Evolutionary conservation across 129 eudicot genomes (phyloP).

Genomic region (Scalesia atractyloides): DNA sequence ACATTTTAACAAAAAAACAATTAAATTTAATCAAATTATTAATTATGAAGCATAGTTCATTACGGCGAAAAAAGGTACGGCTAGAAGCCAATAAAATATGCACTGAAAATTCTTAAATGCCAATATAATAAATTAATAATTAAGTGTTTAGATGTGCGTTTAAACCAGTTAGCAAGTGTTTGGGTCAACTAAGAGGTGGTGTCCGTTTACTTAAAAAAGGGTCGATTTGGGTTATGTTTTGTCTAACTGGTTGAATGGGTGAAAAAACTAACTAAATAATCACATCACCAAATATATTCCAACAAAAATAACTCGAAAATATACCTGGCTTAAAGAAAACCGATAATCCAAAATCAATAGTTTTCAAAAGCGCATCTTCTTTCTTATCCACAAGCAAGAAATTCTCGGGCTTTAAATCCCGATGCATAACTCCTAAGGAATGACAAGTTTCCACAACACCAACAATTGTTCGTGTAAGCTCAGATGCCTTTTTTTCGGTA

Average conservation of each 20-base stretch:
- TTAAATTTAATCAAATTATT: background rate
- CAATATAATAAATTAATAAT: background rate
- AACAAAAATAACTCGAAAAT: constrained; percentile 26
- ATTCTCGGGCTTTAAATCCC: constrained; percentile 94
- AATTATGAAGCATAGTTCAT: background rate
- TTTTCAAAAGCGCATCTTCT: constrained; percentile 87
- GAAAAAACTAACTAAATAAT: background rate
- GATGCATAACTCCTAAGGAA: constrained; percentile 89
- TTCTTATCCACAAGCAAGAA: constrained; percentile 80
- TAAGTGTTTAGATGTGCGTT: background rate
- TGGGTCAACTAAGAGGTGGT: background rate
- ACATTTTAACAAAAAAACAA: background rate
- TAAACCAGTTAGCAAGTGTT: background rate
- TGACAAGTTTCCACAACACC: constrained; percentile 96
- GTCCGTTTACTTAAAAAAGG: background rate
- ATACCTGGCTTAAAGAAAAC: constrained; percentile 94
- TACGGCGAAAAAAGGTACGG: background rate
- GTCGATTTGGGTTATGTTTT: background rate
- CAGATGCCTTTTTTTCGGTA: constrained; percentile 88
- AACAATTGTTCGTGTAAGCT: constrained; percentile 84
- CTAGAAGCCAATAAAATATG: background rate
- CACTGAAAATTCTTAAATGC: background rate
- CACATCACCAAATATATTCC: constrained; percentile 7
- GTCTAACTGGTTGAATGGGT: background rate
- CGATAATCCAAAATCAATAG: constrained; percentile 90